Conservation (phyloP, 1,139 yeast genomes). For the Taphrina confusa region DNA sequence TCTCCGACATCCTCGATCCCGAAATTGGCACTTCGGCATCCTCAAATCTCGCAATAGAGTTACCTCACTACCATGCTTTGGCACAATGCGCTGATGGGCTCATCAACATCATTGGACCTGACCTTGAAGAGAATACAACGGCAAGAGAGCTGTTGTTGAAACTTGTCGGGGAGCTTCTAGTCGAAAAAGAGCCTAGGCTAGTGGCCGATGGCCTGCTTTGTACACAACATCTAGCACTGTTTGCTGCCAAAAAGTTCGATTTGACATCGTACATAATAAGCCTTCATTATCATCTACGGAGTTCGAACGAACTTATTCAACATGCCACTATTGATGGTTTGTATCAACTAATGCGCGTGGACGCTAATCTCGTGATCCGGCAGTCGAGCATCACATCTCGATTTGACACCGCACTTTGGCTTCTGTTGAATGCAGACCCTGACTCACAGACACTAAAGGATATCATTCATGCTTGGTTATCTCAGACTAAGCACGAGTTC, state of each 20-base stretch:
- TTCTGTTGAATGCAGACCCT: slow-evolving; percentile 47
- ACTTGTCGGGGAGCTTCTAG: slow-evolving; percentile 41
- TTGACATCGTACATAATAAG: slow-evolving; percentile 43
- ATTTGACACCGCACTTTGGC: slow-evolving; percentile 47
- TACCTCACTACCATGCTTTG: slow-evolving; percentile 50
- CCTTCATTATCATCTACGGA: slow-evolving; percentile 43
- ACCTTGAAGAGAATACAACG: slow-evolving; percentile 47
- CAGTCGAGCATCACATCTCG: slow-evolving; percentile 32
- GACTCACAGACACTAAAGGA: slow-evolving; percentile 27
- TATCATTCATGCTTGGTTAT: slow-evolving; percentile 31
- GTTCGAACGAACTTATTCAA: slow-evolving; percentile 45
- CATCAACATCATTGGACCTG: slow-evolving; percentile 57
- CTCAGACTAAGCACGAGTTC: slow-evolving; percentile 28
- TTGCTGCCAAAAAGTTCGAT: slow-evolving; percentile 45
- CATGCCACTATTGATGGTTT: slow-evolving; percentile 48
- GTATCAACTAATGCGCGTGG: slow-evolving; percentile 47
- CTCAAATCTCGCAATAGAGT: slow-evolving; percentile 54
- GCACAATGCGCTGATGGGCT: slow-evolving; percentile 51
- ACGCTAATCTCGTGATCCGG: slow-evolving; percentile 43
- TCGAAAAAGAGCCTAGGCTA: slow-evolving; percentile 42
- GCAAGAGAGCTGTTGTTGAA: slow-evolving; percentile 43
- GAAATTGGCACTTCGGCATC: slow-evolving; percentile 51
- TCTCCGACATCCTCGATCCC: slow-evolving; percentile 59
- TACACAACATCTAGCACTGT: slow-evolving; percentile 43
- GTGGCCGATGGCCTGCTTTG: slow-evolving; percentile 47